These are phyloP conservation scores for Capillidium heterosporum DNA, from an alignment of 371 early-diverging fungal species.

Conservation along the genomic window DNA sequence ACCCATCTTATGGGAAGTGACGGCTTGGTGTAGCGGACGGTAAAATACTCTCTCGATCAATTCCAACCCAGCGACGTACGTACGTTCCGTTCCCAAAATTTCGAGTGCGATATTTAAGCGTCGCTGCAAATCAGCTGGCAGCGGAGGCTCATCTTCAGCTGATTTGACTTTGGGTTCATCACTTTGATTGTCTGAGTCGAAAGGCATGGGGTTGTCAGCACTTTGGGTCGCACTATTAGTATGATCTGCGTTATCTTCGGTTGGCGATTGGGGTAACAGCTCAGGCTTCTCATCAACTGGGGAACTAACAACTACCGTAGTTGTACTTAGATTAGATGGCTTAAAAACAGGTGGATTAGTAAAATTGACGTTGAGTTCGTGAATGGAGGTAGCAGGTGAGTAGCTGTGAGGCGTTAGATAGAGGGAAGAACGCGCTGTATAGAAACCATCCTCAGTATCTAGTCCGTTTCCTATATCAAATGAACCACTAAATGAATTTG, in stretches of 20 bases:
- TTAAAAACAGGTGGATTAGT: neutral
- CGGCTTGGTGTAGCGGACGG: slow-evolving; percentile 9
- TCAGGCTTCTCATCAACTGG: too few species aligned
- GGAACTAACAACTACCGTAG: too few species aligned
- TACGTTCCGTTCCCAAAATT: slow-evolving; percentile 50
- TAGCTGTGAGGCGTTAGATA: neutral
- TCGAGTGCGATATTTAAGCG: slow-evolving; percentile 39
- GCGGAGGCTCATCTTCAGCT: neutral
- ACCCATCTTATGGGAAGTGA: neutral
- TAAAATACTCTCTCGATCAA: slow-evolving; percentile 29
- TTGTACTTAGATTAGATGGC: too few species aligned
- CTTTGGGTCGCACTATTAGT: neutral
- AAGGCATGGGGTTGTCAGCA: neutral
- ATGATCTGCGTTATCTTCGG: too few species aligned
- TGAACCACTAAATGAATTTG: neutral
- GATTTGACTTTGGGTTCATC: neutral
- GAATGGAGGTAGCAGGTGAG: neutral
- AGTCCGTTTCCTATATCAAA: neutral
- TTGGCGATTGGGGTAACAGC: too few species aligned
- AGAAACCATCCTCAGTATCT: neutral
- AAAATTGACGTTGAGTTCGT: neutral
- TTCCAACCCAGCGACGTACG: slow-evolving; percentile 49
- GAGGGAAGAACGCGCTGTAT: neutral
- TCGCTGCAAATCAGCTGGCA: slow-evolving; percentile 9
- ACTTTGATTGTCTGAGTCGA: neutral